These are phyloP conservation scores for Aspergillus cavernicola DNA, from an alignment of 495 filamentous ascomycete species.

Conservation along the genomic window DNA sequence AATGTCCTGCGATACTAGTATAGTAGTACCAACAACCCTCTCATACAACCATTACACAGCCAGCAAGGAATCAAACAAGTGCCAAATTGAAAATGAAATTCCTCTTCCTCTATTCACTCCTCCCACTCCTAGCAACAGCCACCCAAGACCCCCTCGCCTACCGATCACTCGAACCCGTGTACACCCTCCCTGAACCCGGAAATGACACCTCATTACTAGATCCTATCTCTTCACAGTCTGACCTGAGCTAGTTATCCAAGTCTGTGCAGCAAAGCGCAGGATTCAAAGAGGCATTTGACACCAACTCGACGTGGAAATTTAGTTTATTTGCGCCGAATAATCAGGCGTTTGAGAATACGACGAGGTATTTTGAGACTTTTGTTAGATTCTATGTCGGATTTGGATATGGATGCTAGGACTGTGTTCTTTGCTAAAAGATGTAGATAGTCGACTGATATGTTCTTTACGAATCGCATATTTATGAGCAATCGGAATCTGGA, in stretches of 20 bases:
- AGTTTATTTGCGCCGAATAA: slow-evolving; percentile 4
- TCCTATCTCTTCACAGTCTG: background rate
- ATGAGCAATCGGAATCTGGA: too few relatives aligned
- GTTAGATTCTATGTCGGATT: too few relatives aligned
- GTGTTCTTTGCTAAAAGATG: too few relatives aligned
- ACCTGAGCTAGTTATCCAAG: background rate
- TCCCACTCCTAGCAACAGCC: background rate
- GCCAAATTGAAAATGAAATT: too few relatives aligned
- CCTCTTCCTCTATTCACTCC: background rate
- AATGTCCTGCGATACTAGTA: too few relatives aligned
- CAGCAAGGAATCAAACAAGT: too few relatives aligned
- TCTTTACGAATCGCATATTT: too few relatives aligned
- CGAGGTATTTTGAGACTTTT: background rate
- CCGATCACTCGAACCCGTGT: background rate
- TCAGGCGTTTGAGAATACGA: background rate
- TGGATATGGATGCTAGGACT: too few relatives aligned
- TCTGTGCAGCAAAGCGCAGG: background rate
- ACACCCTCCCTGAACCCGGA: background rate
- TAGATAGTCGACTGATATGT: too few relatives aligned
- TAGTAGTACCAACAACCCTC: too few relatives aligned
- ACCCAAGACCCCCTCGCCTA: background rate
- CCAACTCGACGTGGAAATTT: slow-evolving; percentile 1
- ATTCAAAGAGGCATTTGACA: background rate
- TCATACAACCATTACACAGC: too few relatives aligned
- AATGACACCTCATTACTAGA: background rate